phyloP scores from a whole-genome alignment of 1,139 yeast genomes.

The Candida labiduridarum region DNA sequence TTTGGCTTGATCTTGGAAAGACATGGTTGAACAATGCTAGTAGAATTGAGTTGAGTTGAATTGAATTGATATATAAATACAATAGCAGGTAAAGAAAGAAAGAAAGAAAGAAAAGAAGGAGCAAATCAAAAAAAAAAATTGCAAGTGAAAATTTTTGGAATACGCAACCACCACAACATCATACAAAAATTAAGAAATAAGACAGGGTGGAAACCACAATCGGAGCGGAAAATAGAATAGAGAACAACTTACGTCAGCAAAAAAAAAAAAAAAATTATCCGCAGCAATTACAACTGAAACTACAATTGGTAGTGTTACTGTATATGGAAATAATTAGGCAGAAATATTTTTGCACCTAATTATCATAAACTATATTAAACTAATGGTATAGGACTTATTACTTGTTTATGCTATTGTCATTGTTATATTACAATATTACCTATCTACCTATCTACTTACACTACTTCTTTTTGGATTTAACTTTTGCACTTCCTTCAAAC shows the following conservation, averaged over 20 bases:
- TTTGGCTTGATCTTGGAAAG: constrained; percentile 31
- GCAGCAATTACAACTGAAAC: background rate
- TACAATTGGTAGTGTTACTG: background rate
- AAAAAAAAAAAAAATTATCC: background rate
- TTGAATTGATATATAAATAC: background rate
- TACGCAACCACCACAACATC: too few species aligned
- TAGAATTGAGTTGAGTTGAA: background rate
- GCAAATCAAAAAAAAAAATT: background rate
- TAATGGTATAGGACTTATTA: too few species aligned
- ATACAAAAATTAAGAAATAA: background rate
- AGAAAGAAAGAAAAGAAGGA: background rate
- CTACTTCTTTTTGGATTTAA: constrained; percentile 28
- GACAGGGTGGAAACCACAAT: background rate
- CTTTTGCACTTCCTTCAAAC: constrained; percentile 55
- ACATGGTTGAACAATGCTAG: constrained; percentile 19
- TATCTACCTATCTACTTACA: background rate
- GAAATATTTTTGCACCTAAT: too few species aligned
- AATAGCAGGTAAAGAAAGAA: constrained; percentile 1
- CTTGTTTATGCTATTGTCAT: too few species aligned
- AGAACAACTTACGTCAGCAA: background rate
- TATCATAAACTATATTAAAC: too few species aligned
- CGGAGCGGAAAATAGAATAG: background rate
- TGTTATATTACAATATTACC: too few species aligned
- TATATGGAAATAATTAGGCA: too few species aligned
- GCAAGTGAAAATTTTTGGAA: background rate